Evolutionary conservation across 768 basidiomycete genomes (phyloP), one percentile per base, ranked within the genome.

Genomic region (Macrolepiota fuliginosa): DNA sequence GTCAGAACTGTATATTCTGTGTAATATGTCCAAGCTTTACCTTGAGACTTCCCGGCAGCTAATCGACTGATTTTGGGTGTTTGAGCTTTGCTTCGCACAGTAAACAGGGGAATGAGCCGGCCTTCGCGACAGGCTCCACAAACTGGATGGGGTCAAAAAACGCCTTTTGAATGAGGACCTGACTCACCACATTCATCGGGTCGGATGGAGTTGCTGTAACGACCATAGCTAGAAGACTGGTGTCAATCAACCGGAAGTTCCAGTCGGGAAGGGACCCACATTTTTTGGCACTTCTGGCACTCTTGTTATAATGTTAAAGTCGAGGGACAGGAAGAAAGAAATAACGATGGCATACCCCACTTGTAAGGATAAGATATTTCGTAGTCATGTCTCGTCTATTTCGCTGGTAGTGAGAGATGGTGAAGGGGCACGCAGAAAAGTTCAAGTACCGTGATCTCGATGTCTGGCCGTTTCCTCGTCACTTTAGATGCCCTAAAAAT

Each of bases 311-410:
- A 56, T 60, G 35, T 54, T 45, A 64, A 39, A 49, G 19, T 58
- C 64, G 12, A 66, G 61, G 27, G 52, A 45, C 22, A 47, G 17
- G 35, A 13, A 19, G 40, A 40, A 39, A 56, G 22, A 25, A 61
- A 49, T 42, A 42, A 56, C 27, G 39, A 24, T 17, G 36, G 75
- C 87, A 72, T 64, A 91, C 90, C 77, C 91, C 91, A 93, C 68
- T 87, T 76, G 65, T 78, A 92, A 22, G 84, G 83, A 74, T 90
- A 86, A 22, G 78, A 79, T 63, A 92, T 92, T 61, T 90, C 88
- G 67, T 93, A 93, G 70, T 84, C 77, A 63, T 93, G 91, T 63
- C 75, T 82, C 11, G 85, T 87, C 91, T 91, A 64, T 32, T 35
- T 49, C 5, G 36, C 29, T n/a, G 25, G 17, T 54, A 40, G 17